Base-by-base conservation (phyloP, 208 protist genomes). In the Leishmania mexicana region DNA sequence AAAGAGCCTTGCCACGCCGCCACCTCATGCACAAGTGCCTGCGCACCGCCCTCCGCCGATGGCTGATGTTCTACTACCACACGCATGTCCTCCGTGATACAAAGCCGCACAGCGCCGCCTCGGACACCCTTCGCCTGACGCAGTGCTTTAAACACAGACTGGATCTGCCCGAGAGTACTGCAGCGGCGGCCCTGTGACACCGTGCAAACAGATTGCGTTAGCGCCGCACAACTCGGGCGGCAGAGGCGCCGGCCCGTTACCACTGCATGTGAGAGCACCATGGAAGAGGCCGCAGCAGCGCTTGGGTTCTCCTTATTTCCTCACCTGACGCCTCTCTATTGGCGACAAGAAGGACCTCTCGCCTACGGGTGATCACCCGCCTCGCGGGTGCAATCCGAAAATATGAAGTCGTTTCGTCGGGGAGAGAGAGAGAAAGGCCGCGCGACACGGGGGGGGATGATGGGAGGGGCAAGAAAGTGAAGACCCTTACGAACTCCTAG, bases 51-150 rank as follows among this genome's bases (percentile, higher is more conserved):
- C 4, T 58, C 47, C 11, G 53, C 79, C 3, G 60, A n/a, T 0
- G n/a, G 40, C 42, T 53, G 74, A 58, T 79, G 77, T 53, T 85
- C 81, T 1, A 72, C 81, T 21, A 70, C n/a, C 17, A 86, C 75
- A 0, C 57, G 83, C 71, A 86, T 67, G 31, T 86, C 83, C 28
- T 86, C 83, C 4, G 72, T 79, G n/a, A 86, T 77, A 75, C 78
- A 80, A 13, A 86, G 67, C 57, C 80, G 74, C 72, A 86, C 7
- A 2, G 57, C n/a, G 0, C 78, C 78, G 3, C 75, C 67, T 35
- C 11, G 24, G 31, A 86, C 53, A 60, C 51, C 38, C 45, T 79
- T 54, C 3, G 51, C 47, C 35, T 35, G 51, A 3, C 83, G 83
- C 65, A 83, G 10, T 3, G 78, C 15, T 3, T 71, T 17, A 11